Percentiles rank a stretch among this genome's conserved stretches.
These are phyloP conservation scores for Nothophytophthora sp. DNA, from an alignment of 352 stramenopile species.

Conservation along the genomic window DNA sequence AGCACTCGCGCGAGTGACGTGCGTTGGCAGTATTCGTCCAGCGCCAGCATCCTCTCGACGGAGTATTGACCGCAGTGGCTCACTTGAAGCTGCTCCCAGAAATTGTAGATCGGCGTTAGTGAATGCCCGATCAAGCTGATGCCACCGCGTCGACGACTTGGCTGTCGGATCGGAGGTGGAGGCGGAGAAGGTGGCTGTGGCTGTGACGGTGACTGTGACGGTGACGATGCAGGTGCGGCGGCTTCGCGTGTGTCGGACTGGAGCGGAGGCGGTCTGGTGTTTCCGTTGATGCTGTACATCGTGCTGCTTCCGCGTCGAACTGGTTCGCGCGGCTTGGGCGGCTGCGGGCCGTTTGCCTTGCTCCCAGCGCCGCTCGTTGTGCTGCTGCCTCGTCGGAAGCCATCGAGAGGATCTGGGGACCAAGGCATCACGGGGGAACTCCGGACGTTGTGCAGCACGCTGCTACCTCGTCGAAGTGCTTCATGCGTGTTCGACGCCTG, in stretches of 20 bases:
- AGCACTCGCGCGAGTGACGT: conserved; percentile 9
- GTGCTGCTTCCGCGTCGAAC: too few relatives aligned
- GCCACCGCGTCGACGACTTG: too few relatives aligned
- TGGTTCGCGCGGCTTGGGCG: too few relatives aligned
- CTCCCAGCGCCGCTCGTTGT: neutral
- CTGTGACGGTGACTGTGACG: neutral
- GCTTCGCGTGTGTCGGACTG: too few relatives aligned
- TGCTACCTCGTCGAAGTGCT: conserved; percentile 9
- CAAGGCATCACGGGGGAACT: neutral
- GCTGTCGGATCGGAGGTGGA: too few relatives aligned
- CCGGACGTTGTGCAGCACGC: conserved; percentile 5
- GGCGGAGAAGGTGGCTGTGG: neutral
- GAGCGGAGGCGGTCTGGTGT: too few relatives aligned
- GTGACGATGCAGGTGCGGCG: too few relatives aligned
- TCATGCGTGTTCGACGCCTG: conserved; percentile 1
- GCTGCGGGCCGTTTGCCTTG: too few relatives aligned
- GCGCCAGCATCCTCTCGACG: conserved; percentile 26
- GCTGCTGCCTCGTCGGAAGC: neutral
- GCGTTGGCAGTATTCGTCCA: conserved; percentile 27
- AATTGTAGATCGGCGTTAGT: conserved; percentile 14
- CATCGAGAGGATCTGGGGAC: neutral
- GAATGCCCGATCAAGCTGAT: conserved; percentile 8
- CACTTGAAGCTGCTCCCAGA: conserved; percentile 29
- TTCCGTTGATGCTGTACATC: too few relatives aligned
- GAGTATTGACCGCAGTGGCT: conserved; percentile 37